These are phyloP conservation scores for Roridomyces roridus DNA, from an alignment of 768 basidiomycete species.

Conservation along the genomic window DNA sequence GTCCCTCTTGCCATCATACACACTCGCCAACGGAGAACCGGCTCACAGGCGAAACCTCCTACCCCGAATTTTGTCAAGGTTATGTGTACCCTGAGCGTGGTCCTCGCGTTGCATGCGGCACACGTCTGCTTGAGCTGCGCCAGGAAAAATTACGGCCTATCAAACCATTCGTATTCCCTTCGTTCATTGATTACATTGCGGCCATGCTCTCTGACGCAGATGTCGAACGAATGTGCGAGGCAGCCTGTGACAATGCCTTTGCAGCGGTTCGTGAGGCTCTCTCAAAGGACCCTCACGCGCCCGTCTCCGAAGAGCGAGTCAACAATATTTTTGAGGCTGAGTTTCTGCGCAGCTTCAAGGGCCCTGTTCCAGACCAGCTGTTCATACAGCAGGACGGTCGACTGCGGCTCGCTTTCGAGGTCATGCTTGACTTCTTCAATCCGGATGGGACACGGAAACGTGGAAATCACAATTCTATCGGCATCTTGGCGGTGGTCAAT, in stretches of 20 bases:
- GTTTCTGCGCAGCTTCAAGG: slow-evolving; percentile 31
- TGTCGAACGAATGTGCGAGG: slow-evolving; percentile 13
- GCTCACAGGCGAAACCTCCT: not conserved
- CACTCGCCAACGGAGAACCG: slow-evolving; percentile 3
- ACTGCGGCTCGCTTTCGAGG: slow-evolving; percentile 22
- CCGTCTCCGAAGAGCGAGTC: slow-evolving; percentile 1
- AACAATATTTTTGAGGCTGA: slow-evolving; percentile 27
- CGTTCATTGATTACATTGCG: slow-evolving; percentile 29
- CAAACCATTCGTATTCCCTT: slow-evolving; percentile 12
- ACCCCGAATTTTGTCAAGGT: not conserved
- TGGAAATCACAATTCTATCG: slow-evolving; percentile 25
- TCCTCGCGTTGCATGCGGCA: not conserved
- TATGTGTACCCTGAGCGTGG: not conserved
- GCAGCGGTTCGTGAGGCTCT: slow-evolving; percentile 6
- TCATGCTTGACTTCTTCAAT: slow-evolving; percentile 36
- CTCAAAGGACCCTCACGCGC: not conserved
- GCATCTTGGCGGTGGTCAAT: slow-evolving; percentile 32
- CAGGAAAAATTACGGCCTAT: slow-evolving; percentile 7
- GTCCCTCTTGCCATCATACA: not conserved
- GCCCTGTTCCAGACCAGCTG: slow-evolving; percentile 19
- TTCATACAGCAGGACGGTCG: slow-evolving; percentile 20
- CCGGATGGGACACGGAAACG: slow-evolving; percentile 23
- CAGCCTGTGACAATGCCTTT: slow-evolving; percentile 19
- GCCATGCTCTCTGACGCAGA: slow-evolving; percentile 17
- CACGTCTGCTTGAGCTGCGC: not conserved